Base-by-base conservation (phyloP, 208 protist genomes). In the Trypanosoma congolense region DNA sequence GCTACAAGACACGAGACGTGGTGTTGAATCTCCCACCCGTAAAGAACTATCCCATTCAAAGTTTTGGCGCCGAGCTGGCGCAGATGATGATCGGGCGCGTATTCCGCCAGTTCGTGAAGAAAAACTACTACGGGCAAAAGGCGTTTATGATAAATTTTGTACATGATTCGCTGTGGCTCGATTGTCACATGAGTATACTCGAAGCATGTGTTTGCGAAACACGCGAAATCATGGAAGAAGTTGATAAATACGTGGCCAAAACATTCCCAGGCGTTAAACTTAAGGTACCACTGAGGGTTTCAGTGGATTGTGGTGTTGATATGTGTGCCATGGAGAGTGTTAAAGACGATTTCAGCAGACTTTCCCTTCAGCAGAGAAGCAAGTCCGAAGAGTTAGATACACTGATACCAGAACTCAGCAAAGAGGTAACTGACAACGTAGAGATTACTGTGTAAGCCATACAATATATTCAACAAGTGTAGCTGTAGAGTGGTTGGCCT, bases 11-110 rank as follows among this genome's bases (percentile, higher is more conserved):
- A 18, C 75, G 82, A 9, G 87, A 92, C 59, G 79, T 83, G 3
- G 65, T 92, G 35, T 63, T 90, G 24, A 91, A 91, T 60, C 52
- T 92, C 29, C 83, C 87, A 2, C 82, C 83, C 1, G 49, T 95
- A 12, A 92, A 92, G 61, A 95, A 95, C 56, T 95, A 95, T 59
- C 87, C 87, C 21, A 90, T 95, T 51, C 87, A 95, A 36, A 79
- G 79, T 26, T 95, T 90, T 65, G 87, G 84, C 26, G 87, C 87
- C 4, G 83, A 95, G 73, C 56, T 95, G 14, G 83, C 83, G 29
- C 87, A 95, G 68, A 92, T 95, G 69, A 92, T 91, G 81, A 44
- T 95, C 51, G 87, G 87, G n/a, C 77, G 77, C 5, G 61, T 90
- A 26, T 83, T 75, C 43, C 81, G 84, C 4, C 81, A 81, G 41